These are phyloP conservation scores for Aureobasidium melanogenum DNA, from an alignment of 2,329 filamentous ascomycete genomes.

Conservation along the genomic window DNA sequence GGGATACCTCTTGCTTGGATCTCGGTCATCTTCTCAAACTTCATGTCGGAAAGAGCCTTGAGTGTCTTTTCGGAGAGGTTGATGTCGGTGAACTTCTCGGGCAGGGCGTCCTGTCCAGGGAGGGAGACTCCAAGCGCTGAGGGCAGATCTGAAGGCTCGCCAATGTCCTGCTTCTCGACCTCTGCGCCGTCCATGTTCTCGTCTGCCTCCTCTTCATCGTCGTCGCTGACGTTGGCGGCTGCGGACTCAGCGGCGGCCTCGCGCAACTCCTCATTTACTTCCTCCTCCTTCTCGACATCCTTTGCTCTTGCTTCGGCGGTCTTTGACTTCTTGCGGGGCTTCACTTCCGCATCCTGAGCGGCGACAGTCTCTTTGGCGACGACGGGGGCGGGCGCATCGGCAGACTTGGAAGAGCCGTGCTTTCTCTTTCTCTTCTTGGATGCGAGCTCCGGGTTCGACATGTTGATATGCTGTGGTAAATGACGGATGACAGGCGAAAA, in stretches of 20 bases:
- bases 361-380: slow-evolving; percentile 14
- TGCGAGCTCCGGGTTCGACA: slow-evolving; percentile 31
- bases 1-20: slow-evolving; percentile 86
- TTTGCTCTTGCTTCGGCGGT: slow-evolving; percentile 21
- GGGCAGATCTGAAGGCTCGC: slow-evolving; percentile 41
- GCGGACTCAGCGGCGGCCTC: slow-evolving; percentile 19
- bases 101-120: slow-evolving; percentile 52
- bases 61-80: slow-evolving; percentile 82
- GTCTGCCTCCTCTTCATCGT: slow-evolving; percentile 27
- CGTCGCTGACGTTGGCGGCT: slow-evolving; percentile 26
- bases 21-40: slow-evolving; percentile 90
- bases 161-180: slow-evolving; percentile 25
- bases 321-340: slow-evolving; percentile 33
- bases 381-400: slow-evolving; percentile 23
- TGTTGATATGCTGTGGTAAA: slow-evolving; percentile 17
- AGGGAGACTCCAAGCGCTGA: slow-evolving; percentile 47
- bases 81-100: slow-evolving; percentile 68
- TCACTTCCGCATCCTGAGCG: slow-evolving; percentile 19
- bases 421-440: slow-evolving; percentile 42
- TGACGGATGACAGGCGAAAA: neutral
- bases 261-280: slow-evolving; percentile 27
- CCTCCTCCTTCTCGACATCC: slow-evolving; percentile 25
- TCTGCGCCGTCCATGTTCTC: slow-evolving; percentile 24
- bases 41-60: slow-evolving; percentile 75
- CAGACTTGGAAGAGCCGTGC: slow-evolving; percentile 29